Percentiles rank a stretch among this genome's conserved stretches.
phyloP scores from a whole-genome alignment of 257 asterid genomes.

The Solanum sitiens region DNA sequence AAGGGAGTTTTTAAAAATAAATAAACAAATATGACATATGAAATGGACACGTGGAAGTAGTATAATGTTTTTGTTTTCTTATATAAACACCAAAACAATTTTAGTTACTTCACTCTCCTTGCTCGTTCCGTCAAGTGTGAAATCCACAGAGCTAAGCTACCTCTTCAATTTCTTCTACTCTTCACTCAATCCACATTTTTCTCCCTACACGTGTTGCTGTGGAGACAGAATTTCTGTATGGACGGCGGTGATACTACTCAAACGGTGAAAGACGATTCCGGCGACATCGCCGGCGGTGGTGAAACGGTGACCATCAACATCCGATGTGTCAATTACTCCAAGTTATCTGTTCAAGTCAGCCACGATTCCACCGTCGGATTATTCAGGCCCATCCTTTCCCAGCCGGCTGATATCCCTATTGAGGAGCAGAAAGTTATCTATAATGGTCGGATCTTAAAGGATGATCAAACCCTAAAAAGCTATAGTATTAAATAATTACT shows the following conservation, averaged over 20 bases:
- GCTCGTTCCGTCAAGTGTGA: not conserved
- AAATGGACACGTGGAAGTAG: too few species aligned
- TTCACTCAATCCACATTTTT: not conserved
- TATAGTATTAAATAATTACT: slow-evolving; percentile 20
- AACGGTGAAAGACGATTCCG: not conserved
- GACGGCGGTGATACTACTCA: slow-evolving; percentile 26
- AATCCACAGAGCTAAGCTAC: not conserved
- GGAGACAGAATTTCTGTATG: slow-evolving; percentile 4
- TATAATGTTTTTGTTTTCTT: too few species aligned
- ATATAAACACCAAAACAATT: too few species aligned
- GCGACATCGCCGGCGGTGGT: not conserved
- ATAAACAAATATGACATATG: too few species aligned
- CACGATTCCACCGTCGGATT: slow-evolving; percentile 32
- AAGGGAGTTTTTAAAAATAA: too few species aligned
- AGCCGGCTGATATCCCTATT: slow-evolving; percentile 29
- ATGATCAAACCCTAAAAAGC: slow-evolving; percentile 45
- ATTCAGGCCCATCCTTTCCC: slow-evolving; percentile 32
- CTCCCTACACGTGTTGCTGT: not conserved
- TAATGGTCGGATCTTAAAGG: slow-evolving; percentile 55
- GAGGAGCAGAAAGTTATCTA: slow-evolving; percentile 46
- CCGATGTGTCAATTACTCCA: slow-evolving; percentile 36
- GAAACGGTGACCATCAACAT: slow-evolving; percentile 32
- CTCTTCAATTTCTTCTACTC: not conserved
- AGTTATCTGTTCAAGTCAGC: slow-evolving; percentile 24
- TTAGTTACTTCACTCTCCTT: too few species aligned